These are phyloP conservation scores for Backusella luteola DNA, from an alignment of 192 early-diverging fungal species.

Conservation along the genomic window DNA sequence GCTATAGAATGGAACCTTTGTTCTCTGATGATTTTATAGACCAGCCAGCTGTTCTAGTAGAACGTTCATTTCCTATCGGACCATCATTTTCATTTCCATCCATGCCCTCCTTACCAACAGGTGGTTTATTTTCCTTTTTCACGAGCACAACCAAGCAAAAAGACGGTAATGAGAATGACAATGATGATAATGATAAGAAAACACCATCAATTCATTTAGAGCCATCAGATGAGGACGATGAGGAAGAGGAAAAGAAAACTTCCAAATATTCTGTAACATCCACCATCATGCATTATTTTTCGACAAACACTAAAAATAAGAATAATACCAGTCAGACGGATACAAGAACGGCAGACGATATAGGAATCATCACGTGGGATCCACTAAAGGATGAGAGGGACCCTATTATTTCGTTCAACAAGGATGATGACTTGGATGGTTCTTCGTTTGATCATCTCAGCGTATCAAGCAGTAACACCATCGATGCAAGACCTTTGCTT, in stretches of 20 bases:
- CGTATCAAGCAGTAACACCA: neutral
- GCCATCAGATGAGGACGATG: neutral
- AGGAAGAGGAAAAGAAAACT: neutral
- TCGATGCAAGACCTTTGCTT: neutral
- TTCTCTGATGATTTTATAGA: conserved; percentile 36
- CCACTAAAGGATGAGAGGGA: conserved; percentile 18
- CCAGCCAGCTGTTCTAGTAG: conserved; percentile 35
- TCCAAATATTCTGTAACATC: neutral
- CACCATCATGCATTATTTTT: neutral
- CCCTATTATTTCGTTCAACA: neutral
- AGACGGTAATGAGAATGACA: neutral
- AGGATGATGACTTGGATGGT: neutral
- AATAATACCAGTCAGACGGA: neutral
- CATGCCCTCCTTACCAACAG: conserved; percentile 31
- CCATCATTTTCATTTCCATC: conserved; percentile 38
- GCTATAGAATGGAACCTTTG: conserved; percentile 69
- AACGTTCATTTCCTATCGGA: conserved; percentile 30
- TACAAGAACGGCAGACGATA: neutral
- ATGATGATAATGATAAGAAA: neutral
- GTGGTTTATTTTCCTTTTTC: conserved; percentile 22
- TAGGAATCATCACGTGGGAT: conserved; percentile 15
- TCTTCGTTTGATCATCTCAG: neutral
- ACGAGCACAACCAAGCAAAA: neutral
- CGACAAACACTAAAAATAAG: neutral
- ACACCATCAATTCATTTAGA: neutral